These are phyloP conservation scores for Xylaria cubensis DNA, from an alignment of 495 filamentous ascomycete genomes.

Conservation along the genomic window DNA sequence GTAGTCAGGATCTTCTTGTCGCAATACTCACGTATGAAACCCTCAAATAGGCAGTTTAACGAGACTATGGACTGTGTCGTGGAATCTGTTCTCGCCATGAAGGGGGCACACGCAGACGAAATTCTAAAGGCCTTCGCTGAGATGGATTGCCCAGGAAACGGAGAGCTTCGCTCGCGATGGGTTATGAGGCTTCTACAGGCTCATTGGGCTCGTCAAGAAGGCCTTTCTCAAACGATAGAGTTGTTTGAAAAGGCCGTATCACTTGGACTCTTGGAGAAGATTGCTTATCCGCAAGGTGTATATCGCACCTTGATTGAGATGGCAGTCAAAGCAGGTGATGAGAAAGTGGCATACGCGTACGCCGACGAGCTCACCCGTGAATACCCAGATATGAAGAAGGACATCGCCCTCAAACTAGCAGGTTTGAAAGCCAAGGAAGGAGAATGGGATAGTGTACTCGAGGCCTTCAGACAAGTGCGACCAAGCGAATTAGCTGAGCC, in stretches of 20 bases:
- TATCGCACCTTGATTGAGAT: slow-evolving; percentile 51
- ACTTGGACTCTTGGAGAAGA: slow-evolving; percentile 28
- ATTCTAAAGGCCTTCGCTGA: slow-evolving; percentile 36
- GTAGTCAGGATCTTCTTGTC: slow-evolving; percentile 44
- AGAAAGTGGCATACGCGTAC: slow-evolving; percentile 39
- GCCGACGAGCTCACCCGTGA: slow-evolving; percentile 30
- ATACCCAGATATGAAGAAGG: slow-evolving; percentile 31
- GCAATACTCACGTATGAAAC: slow-evolving; percentile 39
- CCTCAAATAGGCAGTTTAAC: slow-evolving; percentile 29
- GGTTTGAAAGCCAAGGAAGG: slow-evolving; percentile 46
- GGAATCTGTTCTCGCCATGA: slow-evolving; percentile 36
- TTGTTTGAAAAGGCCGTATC: slow-evolving; percentile 39
- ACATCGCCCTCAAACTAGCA: slow-evolving; percentile 46
- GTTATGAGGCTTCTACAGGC: slow-evolving; percentile 41
- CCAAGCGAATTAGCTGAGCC: slow-evolving; percentile 7
- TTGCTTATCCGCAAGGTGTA: slow-evolving; percentile 34
- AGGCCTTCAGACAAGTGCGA: slow-evolving; percentile 37
- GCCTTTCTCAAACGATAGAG: slow-evolving; percentile 34
- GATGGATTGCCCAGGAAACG: slow-evolving; percentile 27
- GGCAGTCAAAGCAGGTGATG: slow-evolving; percentile 45
- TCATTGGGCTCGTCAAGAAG: slow-evolving; percentile 38
- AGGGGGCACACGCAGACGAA: slow-evolving; percentile 34
- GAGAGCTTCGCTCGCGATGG: slow-evolving; percentile 40
- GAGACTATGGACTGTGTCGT: slow-evolving; percentile 39
- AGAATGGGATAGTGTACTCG: slow-evolving; percentile 54